A percentile compares a stretch with the other conserved stretches of the same genome.
Evolutionary conservation across 805 yeast species (phyloP).

Genomic region (Suhomyces canberraensis): DNA sequence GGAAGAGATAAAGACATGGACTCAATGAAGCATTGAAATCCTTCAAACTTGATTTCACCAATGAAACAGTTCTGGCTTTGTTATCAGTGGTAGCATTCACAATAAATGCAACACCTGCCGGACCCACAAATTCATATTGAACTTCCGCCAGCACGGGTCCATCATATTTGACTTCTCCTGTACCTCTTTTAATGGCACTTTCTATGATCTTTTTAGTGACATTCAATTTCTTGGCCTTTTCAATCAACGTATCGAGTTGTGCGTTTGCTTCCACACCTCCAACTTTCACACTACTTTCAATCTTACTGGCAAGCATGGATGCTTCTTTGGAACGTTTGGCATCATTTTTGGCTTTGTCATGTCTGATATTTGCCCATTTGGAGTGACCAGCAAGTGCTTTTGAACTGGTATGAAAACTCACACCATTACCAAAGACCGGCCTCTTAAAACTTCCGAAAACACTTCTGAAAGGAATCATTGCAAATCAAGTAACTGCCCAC

Average conservation of each 20-base stretch:
- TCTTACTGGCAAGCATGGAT: slow-evolving; percentile 67
- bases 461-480: too few relatives aligned
- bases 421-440: too few relatives aligned
- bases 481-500: too few relatives aligned
- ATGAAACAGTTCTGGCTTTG: slow-evolving; percentile 74
- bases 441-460: too few relatives aligned
- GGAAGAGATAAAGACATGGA: slow-evolving; percentile 77
- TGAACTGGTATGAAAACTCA: slow-evolving; percentile 13
- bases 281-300: slow-evolving; percentile 70
- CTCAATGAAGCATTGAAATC: slow-evolving; percentile 68
- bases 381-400: slow-evolving; percentile 70
- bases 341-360: slow-evolving; percentile 91
- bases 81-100: slow-evolving; percentile 89
- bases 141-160: slow-evolving; percentile 46
- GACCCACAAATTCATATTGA: slow-evolving; percentile 86
- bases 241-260: slow-evolving; percentile 71
- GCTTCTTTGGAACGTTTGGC: slow-evolving; percentile 68
- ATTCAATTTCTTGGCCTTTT: slow-evolving; percentile 70
- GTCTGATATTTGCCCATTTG: slow-evolving; percentile 94
- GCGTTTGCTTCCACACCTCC: slow-evolving; percentile 64
- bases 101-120: slow-evolving; percentile 84
- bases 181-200: slow-evolving; percentile 80
- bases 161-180: slow-evolving; percentile 56
- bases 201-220: slow-evolving; percentile 85
- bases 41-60: slow-evolving; percentile 70